Conservation (phyloP, 2,329 filamentous ascomycete species). For the Xylariaceae sp. region DNA sequence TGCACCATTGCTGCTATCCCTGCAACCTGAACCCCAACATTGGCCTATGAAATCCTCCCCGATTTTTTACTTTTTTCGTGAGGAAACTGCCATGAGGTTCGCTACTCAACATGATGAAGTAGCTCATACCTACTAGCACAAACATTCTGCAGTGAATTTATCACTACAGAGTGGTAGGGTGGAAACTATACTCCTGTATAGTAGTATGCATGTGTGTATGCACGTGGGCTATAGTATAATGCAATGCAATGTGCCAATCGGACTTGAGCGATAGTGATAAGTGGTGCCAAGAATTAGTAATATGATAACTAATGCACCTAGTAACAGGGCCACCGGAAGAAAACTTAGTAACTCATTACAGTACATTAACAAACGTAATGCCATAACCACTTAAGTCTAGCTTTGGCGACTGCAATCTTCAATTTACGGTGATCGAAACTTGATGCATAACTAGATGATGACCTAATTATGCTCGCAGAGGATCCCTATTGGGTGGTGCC, state of each 20-base stretch:
- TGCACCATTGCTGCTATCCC: not conserved
- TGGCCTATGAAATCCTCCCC: not conserved
- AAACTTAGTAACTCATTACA: slow-evolving; percentile 5
- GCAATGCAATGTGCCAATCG: slow-evolving; percentile 17
- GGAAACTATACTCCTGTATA: not conserved
- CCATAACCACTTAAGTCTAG: not conserved
- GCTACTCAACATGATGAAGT: not conserved
- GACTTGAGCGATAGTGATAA: not conserved
- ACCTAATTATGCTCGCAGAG: no score
- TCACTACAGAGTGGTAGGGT: no score
- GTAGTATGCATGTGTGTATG: not conserved
- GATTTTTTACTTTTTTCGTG: not conserved
- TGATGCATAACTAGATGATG: not conserved
- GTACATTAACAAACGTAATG: slow-evolving; percentile 13
- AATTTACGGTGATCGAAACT: not conserved
- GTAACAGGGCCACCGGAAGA: not conserved
- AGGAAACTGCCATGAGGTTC: not conserved
- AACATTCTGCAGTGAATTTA: no score
- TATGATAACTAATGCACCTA: slow-evolving; percentile 16
- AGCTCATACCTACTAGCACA: no score
- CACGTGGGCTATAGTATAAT: not conserved
- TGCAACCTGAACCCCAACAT: not conserved
- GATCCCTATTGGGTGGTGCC: not conserved
- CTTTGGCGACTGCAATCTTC: not conserved
- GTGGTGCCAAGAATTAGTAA: slow-evolving; percentile 13